These are phyloP conservation scores for Herpetomonas muscarum DNA, from an alignment of 208 protist species.

Conservation along the genomic window DNA sequence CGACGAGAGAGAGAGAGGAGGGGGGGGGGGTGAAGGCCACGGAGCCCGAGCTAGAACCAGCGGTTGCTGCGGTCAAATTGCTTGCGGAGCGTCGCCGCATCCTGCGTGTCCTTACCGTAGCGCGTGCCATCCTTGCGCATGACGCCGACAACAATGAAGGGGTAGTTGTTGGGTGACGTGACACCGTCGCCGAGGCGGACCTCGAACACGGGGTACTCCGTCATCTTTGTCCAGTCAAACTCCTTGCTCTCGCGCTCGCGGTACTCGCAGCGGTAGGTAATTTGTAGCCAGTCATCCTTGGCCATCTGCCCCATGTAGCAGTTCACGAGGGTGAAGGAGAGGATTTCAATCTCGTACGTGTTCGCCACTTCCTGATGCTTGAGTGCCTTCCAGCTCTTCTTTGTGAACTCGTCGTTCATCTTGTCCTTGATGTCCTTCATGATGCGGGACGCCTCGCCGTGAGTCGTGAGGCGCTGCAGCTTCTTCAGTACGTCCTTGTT, in stretches of 20 bases:
- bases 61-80: slow-evolving; percentile 81
- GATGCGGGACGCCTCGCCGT: slow-evolving; percentile 83
- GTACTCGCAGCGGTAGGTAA: slow-evolving; percentile 84
- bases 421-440: slow-evolving; percentile 66
- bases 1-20: not conserved
- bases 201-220: slow-evolving; percentile 89
- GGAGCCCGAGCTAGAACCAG: slow-evolving; percentile 52
- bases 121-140: slow-evolving; percentile 85
- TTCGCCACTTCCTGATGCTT: slow-evolving; percentile 53
- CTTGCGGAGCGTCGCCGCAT: slow-evolving; percentile 83
- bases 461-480: slow-evolving; percentile 82
- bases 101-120: slow-evolving; percentile 86
- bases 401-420: slow-evolving; percentile 83
- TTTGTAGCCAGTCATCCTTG: slow-evolving; percentile 87
- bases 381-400: slow-evolving; percentile 86
- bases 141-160: slow-evolving; percentile 86
- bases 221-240: slow-evolving; percentile 64
- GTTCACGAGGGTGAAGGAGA: slow-evolving; percentile 79
- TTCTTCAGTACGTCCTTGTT: slow-evolving; percentile 55
- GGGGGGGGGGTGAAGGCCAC: not conserved
- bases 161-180: slow-evolving; percentile 56
- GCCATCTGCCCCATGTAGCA: slow-evolving; percentile 91
- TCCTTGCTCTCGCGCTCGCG: slow-evolving; percentile 52
- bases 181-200: slow-evolving; percentile 82
- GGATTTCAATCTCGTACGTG: slow-evolving; percentile 83